phyloP scores from a whole-genome alignment of 73 alveolate species.

The Diophrys sp. region DNA sequence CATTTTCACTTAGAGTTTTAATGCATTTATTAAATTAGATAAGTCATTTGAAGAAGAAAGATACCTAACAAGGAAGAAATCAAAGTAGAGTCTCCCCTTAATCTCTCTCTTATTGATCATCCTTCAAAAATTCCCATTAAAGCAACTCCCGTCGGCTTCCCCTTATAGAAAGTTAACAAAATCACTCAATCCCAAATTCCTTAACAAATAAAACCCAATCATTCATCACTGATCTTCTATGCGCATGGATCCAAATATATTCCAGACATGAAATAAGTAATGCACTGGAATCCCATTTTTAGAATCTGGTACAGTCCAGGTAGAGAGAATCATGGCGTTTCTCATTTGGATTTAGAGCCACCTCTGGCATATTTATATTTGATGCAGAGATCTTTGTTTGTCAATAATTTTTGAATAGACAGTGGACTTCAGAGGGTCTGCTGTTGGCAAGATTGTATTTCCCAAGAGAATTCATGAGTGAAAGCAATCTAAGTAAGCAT shows the following conservation, averaged over 20 bases:
- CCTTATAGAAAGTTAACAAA: too few species aligned
- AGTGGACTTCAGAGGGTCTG: not conserved
- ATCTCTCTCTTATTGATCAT: too few species aligned
- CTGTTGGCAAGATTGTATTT: not conserved
- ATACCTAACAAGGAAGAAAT: too few species aligned
- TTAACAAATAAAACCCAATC: too few species aligned
- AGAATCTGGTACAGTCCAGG: not conserved
- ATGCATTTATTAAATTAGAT: too few species aligned
- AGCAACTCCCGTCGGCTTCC: too few species aligned
- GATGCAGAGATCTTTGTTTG: not conserved
- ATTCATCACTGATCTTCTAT: not conserved
- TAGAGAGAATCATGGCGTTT: not conserved
- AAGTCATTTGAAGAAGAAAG: too few species aligned
- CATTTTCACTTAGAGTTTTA: too few species aligned
- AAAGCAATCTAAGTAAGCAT: not conserved
- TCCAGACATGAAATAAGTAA: not conserved
- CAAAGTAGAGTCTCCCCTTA: too few species aligned
- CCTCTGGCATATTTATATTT: not conserved
- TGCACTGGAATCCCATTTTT: not conserved
- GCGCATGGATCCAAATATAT: not conserved
- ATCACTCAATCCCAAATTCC: too few species aligned
- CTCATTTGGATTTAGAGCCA: not conserved
- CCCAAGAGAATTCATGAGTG: conserved; percentile 6
- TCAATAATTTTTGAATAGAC: not conserved
- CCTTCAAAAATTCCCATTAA: too few species aligned